Conservation (phyloP, 176 grass and related monocot genomes). For the bread wheat (Triticum aestivum) region IWGSC_CS_RefSeq_v2.1 NC_057804.1:470588679-470589178, state of each 20-base stretch:
- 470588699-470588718: conserved; percentile 46
- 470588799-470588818: conserved; percentile 40
- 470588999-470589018: neutral
- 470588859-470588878: conserved; percentile 48
- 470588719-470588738: conserved; percentile 46
- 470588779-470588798: conserved; percentile 26
- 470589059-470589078: neutral
- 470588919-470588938: conserved; percentile 15
- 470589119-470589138: too few species aligned
- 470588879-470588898: conserved; percentile 38
- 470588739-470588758: conserved; percentile 28
- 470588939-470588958: conserved; percentile 38
- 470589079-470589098: neutral
- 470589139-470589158: too few species aligned
- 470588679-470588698: conserved; percentile 36
- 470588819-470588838: conserved; percentile 58
- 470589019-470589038: neutral
- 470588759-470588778: conserved; percentile 24
- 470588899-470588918: conserved; percentile 28
- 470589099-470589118: neutral
- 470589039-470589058: neutral
- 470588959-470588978: conserved; percentile 33
- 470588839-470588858: conserved; percentile 71
- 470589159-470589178: too few species aligned
- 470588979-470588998: neutral